Evolutionary conservation across 495 filamentous ascomycete genomes (phyloP).

Genomic region (Trichocladium antarcticum): DNA sequence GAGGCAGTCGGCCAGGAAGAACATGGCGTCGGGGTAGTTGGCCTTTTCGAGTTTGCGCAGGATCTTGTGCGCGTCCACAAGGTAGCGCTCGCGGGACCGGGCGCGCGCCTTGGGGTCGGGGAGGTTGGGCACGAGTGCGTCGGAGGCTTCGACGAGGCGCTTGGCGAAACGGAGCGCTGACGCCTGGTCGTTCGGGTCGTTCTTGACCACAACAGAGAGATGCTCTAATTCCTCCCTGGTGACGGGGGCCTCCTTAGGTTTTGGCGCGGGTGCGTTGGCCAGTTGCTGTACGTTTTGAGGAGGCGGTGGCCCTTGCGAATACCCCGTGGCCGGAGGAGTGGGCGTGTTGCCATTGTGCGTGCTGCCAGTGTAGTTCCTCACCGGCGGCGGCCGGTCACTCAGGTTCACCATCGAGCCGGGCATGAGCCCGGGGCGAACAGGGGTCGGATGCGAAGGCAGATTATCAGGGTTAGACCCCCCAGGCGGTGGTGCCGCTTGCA

Average conservation of each 20-base stretch:
- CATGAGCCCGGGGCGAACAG: conserved; percentile 67
- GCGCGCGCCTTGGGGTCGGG: conserved; percentile 64
- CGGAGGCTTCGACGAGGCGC: conserved; percentile 75
- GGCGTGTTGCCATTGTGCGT: conserved; percentile 26
- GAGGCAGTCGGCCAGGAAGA: conserved; percentile 83
- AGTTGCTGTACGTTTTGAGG: conserved; percentile 14
- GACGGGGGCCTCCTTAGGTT: conserved; percentile 44
- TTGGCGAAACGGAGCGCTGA: conserved; percentile 66
- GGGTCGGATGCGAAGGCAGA: conserved; percentile 69
- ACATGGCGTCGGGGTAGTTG: conserved; percentile 71
- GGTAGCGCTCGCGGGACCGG: conserved; percentile 72
- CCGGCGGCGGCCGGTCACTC: conserved; percentile 51
- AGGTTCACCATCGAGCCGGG: conserved; percentile 42
- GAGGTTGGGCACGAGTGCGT: conserved; percentile 57
- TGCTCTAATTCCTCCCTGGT: conserved; percentile 68
- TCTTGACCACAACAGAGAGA: conserved; percentile 53
- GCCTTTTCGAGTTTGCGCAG: conserved; percentile 69
- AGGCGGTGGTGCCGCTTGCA: conserved; percentile 20
- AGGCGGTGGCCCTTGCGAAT: conserved; percentile 11
- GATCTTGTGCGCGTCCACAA: conserved; percentile 77
- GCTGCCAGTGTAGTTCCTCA: conserved; percentile 56
- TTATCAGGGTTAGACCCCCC: conserved; percentile 37
- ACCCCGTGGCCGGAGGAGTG: not conserved
- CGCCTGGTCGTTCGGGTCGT: conserved; percentile 58
- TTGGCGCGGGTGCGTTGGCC: conserved; percentile 11